Conservation (phyloP, 805 yeast genomes). For the Suhomyces kilbournensis region DNA sequence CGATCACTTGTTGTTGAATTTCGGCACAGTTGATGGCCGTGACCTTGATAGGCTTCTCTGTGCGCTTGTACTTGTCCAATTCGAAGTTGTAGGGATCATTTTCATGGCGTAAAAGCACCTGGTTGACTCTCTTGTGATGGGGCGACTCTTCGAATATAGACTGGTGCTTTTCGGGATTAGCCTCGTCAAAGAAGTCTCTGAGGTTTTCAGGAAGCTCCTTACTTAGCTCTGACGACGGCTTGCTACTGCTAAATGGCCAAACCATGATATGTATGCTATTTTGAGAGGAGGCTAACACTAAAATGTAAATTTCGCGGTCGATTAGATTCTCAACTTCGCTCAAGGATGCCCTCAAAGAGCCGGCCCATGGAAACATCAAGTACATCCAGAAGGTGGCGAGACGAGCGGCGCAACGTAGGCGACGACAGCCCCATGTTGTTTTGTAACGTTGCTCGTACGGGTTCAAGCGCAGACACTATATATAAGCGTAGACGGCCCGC, state of each 20-base stretch:
- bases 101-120: slow-evolving; percentile 19
- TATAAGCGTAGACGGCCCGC: slow-evolving; percentile 50
- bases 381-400: slow-evolving; percentile 8
- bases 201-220: slow-evolving; percentile 35
- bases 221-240: slow-evolving; percentile 25
- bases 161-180: slow-evolving; percentile 28
- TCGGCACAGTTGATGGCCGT: slow-evolving; percentile 40
- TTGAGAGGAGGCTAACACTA: not conserved
- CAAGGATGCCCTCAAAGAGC: slow-evolving; percentile 39
- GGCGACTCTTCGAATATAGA: slow-evolving; percentile 23
- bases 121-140: slow-evolving; percentile 25
- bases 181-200: slow-evolving; percentile 27
- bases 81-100: slow-evolving; percentile 21
- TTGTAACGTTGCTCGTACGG: slow-evolving; percentile 10
- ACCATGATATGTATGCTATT: slow-evolving; percentile 6
- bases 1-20: slow-evolving; percentile 33
- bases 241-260: slow-evolving; percentile 31
- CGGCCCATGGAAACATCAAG: slow-evolving; percentile 37
- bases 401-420: not conserved
- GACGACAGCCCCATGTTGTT: not conserved
- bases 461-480: slow-evolving; percentile 28
- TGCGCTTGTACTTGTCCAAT: slow-evolving; percentile 29
- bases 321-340: slow-evolving; percentile 15
- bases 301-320: not conserved
- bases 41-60: slow-evolving; percentile 23